These are phyloP conservation scores for Plasmodium malariae DNA, from an alignment of 169 alveolate species.

Conservation along the genomic window DNA sequence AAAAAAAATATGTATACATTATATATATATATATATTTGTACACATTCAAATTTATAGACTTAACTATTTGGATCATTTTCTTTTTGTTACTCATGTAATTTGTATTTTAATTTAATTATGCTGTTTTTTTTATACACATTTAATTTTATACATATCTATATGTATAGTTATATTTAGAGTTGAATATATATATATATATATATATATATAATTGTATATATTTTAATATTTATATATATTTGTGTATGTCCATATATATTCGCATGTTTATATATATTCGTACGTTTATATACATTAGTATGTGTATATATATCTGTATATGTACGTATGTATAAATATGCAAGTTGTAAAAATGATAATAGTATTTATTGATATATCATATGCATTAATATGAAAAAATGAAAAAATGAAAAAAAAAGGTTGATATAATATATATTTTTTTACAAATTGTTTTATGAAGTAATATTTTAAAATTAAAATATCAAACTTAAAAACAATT, in stretches of 20 bases:
- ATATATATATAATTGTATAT: not conserved
- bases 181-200: too few species aligned
- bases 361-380: not conserved
- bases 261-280: too few species aligned
- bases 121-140: slow-evolving; percentile 18
- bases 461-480: slow-evolving; percentile 11
- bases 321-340: slow-evolving; percentile 16
- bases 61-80: slow-evolving; percentile 6
- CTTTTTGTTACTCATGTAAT: slow-evolving; percentile 40
- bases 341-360: not conserved
- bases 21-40: not conserved
- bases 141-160: slow-evolving; percentile 27
- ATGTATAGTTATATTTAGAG: not conserved
- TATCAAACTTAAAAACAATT: slow-evolving; percentile 22
- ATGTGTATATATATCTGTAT: not conserved
- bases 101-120: slow-evolving; percentile 27
- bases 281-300: too few species aligned
- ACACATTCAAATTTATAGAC: not conserved
- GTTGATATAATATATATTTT: too few species aligned
- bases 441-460: slow-evolving; percentile 13
- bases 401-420: not conserved
- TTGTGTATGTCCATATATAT: too few species aligned
- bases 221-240: too few species aligned
- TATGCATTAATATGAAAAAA: not conserved
- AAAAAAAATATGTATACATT: slow-evolving; percentile 21